phyloP scores from a whole-genome alignment of 352 stramenopile genomes.

The Phytophthora citricola region DNA sequence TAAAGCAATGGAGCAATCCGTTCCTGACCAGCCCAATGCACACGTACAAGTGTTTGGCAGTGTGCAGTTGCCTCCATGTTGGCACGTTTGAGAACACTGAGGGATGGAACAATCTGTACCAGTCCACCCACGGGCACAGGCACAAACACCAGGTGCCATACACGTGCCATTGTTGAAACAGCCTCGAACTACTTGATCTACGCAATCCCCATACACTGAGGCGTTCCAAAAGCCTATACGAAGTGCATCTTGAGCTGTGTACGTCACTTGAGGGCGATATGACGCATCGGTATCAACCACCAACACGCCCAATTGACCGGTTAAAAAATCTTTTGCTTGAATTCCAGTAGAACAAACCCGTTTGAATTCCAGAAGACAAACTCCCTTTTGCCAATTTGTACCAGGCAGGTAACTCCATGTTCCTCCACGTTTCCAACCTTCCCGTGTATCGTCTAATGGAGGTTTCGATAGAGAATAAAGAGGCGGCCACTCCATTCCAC shows the following conservation, averaged over 20 bases:
- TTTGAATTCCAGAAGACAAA: slow-evolving; percentile 94
- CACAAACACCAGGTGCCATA: slow-evolving; percentile 85
- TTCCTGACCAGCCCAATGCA: slow-evolving; percentile 90
- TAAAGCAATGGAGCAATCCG: slow-evolving; percentile 88
- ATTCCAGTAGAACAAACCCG: slow-evolving; percentile 69
- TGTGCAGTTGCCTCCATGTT: slow-evolving; percentile 93
- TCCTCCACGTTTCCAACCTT: slow-evolving; percentile 91
- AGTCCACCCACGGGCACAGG: slow-evolving; percentile 80
- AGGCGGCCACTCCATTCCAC: slow-evolving; percentile 91
- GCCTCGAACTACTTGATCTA: slow-evolving; percentile 93
- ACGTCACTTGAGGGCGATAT: slow-evolving; percentile 86
- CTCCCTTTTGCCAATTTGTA: slow-evolving; percentile 92
- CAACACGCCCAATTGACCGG: slow-evolving; percentile 27
- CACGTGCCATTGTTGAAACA: slow-evolving; percentile 98
- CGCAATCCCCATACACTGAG: slow-evolving; percentile 70
- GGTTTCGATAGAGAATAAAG: slow-evolving; percentile 89
- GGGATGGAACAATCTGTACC: slow-evolving; percentile 83
- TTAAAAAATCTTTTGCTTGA: slow-evolving; percentile 46
- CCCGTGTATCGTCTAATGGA: slow-evolving; percentile 90
- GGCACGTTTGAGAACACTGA: slow-evolving; percentile 73
- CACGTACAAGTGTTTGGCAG: slow-evolving; percentile 92
- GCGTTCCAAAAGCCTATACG: slow-evolving; percentile 71
- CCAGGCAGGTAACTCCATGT: slow-evolving; percentile 71
- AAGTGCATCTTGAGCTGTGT: slow-evolving; percentile 63
- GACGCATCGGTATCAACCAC: slow-evolving; percentile 94